Base-by-base conservation (phyloP, 202 grass and related monocot genomes). In the Setaria italica region DNA sequence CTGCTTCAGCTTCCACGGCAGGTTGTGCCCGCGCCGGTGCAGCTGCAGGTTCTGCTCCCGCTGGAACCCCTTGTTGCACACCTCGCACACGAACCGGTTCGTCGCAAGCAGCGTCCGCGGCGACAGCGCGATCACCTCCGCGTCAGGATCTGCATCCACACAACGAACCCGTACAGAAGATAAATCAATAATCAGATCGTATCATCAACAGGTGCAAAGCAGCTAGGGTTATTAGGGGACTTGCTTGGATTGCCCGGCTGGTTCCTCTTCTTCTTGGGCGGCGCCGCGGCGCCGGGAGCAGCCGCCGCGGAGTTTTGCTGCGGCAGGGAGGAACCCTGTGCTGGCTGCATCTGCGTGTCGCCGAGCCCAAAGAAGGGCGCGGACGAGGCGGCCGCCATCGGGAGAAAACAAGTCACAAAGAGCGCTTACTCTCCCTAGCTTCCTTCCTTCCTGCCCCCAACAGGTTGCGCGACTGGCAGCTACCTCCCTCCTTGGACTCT, bases 1-100 rank as follows among this genome's bases (percentile, higher is more conserved):
- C 91, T 94, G 93, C 90, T 94, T 94, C 56, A 99, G 92, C 87
- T 99, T 99, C 97, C 97, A 99, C 0, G 97, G 97, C n/a, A 99
- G 90, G 92, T 99, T 99, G 85, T 99, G 97, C 1, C 97, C 97
- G 1, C 97, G 91, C 4, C 97, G 92, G 92, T 99, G 97, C 74
- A 99, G 92, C 89, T 99, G 97, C 68, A 99, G 92, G 87, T 99
- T 99, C 80, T 99, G 97, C 81, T 99, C 97, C 5, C 97, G 82
- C 92, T 99, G 97, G 91, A 99, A 99, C 57, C 97, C 97, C 87
- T 97, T 99, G 68, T 84, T 89, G 69, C 97, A 99, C 66, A 99
- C 94, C 90, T 99, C 97, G 83, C 97, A 99, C 64, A 99, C 87
- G 92, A 99, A 99, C 74, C 97, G 83, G 92, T 99, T 99, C 60